Evolutionary conservation across 2,329 filamentous ascomycete genomes (phyloP), one percentile per base, ranked within the genome.

Genomic region (Stemphylium lycopersici): DNA sequence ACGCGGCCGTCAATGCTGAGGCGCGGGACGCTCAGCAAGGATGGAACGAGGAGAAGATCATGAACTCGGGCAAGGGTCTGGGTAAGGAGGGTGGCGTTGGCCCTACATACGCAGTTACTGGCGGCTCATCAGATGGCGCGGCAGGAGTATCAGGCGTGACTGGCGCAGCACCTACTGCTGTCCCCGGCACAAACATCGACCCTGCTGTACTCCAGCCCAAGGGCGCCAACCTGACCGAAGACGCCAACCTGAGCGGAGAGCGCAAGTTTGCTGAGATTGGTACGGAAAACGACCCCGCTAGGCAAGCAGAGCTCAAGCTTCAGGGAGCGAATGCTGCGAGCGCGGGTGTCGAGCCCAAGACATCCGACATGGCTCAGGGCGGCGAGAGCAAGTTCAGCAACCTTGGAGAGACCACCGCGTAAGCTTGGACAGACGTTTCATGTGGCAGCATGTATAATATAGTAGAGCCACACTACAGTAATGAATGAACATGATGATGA

Each of bases 201-300:
- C 63, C 65, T 31, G 72, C 65, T 18, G 63, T 62, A 33, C 58
- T 62, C 13, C 79, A 80, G 69, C 81, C 83, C 4, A 79, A 84
- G 59, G 83, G 83, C 12, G 75, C 70, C 52, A 82, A 84, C 62
- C 59, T 85, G 47, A 78, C 65, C 1, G 81, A 84, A 58, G 80
- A 79, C 20, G 33, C 45, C 1, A 48, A 65, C 10, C 32, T 71
- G 12, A 50, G 55, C 12, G 69, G 67, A 0, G 62, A 69, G 44
- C 58, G 33, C 1, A 59, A 59, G 50, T 65, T 66, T 57, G 63
- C 56, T 1, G 80, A 84, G 20, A 81, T 87, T 55, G 84, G 84
- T 2, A 76, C 77, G 2, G 71, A 80, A 58, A 77, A 84, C 36
- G 85, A 87, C 62, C 84, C 85, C 3, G 80, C 79, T 2, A 74